Percentiles rank a stretch among this genome's conserved stretches.
Conservation (phyloP, 2,329 filamentous ascomycete genomes). For the Aspergillus udagawae region DNA sequence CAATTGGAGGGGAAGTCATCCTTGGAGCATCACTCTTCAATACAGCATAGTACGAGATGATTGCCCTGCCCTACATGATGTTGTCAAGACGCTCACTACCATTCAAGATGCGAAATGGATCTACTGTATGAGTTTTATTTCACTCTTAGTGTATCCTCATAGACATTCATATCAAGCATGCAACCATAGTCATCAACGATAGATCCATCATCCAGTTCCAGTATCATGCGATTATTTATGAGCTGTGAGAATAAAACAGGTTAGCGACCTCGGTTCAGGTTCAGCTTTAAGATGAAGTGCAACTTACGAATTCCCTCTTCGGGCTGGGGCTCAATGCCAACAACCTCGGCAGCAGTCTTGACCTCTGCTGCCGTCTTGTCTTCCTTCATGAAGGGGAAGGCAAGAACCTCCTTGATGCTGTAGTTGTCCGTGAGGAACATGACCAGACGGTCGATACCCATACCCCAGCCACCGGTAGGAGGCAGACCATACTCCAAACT, state of each 20-base stretch:
- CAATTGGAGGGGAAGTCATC: not conserved
- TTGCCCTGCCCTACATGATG: too few relatives aligned
- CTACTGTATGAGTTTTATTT: constrained; percentile 10
- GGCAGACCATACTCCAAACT: constrained; percentile 87
- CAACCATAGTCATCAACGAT: constrained; percentile 15
- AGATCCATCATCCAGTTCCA: constrained; percentile 5
- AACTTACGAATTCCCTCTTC: constrained; percentile 57
- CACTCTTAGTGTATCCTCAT: constrained; percentile 23
- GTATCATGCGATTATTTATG: constrained; percentile 27
- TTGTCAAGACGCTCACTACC: too few relatives aligned
- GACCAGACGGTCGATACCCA: constrained; percentile 89
- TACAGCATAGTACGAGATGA: too few relatives aligned
- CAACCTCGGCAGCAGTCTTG: constrained; percentile 59
- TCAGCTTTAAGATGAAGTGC: constrained; percentile 2
- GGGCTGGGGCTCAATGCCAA: constrained; percentile 54
- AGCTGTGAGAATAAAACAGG: constrained; percentile 19
- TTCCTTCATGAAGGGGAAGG: constrained; percentile 98
- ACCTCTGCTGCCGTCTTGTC: constrained; percentile 53
- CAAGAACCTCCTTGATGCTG: constrained; percentile 90
- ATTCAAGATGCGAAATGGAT: not conserved
- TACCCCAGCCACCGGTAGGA: constrained; percentile 92
- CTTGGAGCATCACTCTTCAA: not conserved
- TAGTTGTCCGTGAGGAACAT: constrained; percentile 97
- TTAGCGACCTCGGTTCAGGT: constrained; percentile 16
- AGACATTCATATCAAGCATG: constrained; percentile 17